Conservation (phyloP, 257 asterid genomes). For the Ilex asprella region DNA sequence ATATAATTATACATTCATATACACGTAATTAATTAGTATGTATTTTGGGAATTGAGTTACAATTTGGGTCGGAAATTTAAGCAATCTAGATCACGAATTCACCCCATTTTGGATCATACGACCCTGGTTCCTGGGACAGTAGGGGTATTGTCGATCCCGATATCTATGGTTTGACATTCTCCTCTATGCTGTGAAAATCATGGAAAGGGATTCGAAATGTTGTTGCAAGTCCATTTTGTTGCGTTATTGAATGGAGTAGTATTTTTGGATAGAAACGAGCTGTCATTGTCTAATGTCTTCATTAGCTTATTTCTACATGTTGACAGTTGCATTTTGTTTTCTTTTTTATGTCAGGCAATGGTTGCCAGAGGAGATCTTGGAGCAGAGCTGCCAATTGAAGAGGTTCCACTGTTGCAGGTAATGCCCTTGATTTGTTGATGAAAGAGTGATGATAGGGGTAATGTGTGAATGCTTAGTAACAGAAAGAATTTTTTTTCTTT, state of each 20-base stretch:
- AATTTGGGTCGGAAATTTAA: too few species aligned
- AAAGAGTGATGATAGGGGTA: not conserved
- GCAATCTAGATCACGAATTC: too few species aligned
- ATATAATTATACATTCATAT: too few species aligned
- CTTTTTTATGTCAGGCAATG: constrained; percentile 59
- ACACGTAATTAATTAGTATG: too few species aligned
- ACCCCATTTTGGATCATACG: too few species aligned
- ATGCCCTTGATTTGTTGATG: not conserved
- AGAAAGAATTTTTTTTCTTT: too few species aligned
- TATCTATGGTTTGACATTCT: not conserved
- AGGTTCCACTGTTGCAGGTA: constrained; percentile 97
- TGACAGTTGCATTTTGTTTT: constrained; percentile 10
- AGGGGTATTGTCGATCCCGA: too few species aligned
- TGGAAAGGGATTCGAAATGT: not conserved
- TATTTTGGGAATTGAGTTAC: too few species aligned
- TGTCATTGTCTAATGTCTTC: constrained; percentile 9
- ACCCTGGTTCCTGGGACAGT: too few species aligned
- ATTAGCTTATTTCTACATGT: constrained; percentile 3
- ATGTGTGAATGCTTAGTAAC: not conserved
- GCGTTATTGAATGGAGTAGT: not conserved
- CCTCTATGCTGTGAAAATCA: constrained; percentile 6
- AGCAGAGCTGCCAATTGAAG: constrained; percentile 93
- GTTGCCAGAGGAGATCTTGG: constrained; percentile 99
- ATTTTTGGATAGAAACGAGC: not conserved
- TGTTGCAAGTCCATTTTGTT: not conserved